Conservation (phyloP, 2,329 filamentous ascomycete species). For the Neonectria ditissima region DNA sequence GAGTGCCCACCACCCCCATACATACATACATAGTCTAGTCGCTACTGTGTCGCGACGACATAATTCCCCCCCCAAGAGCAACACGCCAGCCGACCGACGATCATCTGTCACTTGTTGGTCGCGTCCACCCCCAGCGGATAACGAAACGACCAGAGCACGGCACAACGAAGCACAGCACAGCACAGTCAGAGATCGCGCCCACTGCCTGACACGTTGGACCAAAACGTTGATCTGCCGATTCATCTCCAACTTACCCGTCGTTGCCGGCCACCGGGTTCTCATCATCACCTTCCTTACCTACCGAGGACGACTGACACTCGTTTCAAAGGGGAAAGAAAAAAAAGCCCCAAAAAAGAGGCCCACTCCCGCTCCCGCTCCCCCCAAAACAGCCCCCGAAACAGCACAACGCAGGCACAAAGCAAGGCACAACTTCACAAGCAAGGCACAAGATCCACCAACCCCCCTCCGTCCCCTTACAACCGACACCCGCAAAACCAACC, state of each 20-base stretch:
- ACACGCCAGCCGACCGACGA: slow-evolving; percentile 12
- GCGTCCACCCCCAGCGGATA: slow-evolving; percentile 8
- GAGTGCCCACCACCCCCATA: slow-evolving; percentile 2
- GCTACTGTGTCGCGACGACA: slow-evolving; percentile 4
- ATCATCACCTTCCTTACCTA: slow-evolving; percentile 20
- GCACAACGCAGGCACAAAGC: slow-evolving; percentile 16
- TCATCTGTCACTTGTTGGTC: slow-evolving; percentile 8
- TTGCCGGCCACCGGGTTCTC: slow-evolving; percentile 40
- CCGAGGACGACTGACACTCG: slow-evolving; percentile 9
- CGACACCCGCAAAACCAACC: slow-evolving; percentile 18
- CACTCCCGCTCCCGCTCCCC: slow-evolving; percentile 20
- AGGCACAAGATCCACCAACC: slow-evolving; percentile 19
- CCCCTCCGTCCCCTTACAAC: slow-evolving; percentile 16
- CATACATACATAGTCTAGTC: slow-evolving; percentile 1
- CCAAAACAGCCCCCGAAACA: slow-evolving; percentile 4
- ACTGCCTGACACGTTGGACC: slow-evolving; percentile 6
- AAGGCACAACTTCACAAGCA: slow-evolving; percentile 19
- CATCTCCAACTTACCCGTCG: slow-evolving; percentile 35
- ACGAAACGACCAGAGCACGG: slow-evolving; percentile 6
- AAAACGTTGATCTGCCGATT: slow-evolving; percentile 22
- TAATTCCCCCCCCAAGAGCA: slow-evolving; percentile 1
- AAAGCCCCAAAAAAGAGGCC: slow-evolving; percentile 6
- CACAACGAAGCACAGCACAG: background rate
- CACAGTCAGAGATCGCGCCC: slow-evolving; percentile 1
- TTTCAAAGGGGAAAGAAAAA: slow-evolving; percentile 2